Evolutionary conservation across 1,139 yeast genomes (phyloP).

Genomic region (Candida neerlandica): DNA sequence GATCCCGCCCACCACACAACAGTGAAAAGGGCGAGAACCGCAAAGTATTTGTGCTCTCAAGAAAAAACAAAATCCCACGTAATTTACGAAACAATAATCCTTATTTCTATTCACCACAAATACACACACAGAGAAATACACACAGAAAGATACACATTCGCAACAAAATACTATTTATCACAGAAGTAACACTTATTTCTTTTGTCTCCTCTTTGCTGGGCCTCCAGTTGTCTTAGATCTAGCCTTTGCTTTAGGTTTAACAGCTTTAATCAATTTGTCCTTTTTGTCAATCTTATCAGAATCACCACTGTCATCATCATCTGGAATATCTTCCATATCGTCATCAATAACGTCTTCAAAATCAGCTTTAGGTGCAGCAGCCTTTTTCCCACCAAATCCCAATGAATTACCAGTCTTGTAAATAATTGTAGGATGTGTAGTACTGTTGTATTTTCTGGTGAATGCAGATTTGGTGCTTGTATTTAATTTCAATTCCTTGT

Average conservation of each 20-base stretch:
- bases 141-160: not conserved
- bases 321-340: constrained; percentile 45
- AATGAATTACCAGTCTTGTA: constrained; percentile 67
- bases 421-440: constrained; percentile 83
- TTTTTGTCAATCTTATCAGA: constrained; percentile 42
- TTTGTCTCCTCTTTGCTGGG: constrained; percentile 20
- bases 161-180: too few relatives aligned
- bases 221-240: constrained; percentile 14
- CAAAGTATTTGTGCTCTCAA: too few relatives aligned
- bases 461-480: constrained; percentile 80
- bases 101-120: too few relatives aligned
- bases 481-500: constrained; percentile 53
- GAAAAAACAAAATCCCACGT: not conserved
- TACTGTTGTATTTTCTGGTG: constrained; percentile 78
- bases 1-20: not conserved
- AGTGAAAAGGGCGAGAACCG: too few relatives aligned
- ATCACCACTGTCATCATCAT: constrained; percentile 31
- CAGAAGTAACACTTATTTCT: constrained; percentile 4
- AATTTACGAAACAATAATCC: not conserved
- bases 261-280: constrained; percentile 49
- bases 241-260: constrained; percentile 21
- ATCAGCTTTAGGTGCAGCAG: constrained; percentile 43
- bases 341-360: constrained; percentile 67
- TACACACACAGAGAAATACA: not conserved
- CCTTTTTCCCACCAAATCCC: constrained; percentile 33